Conservation (phyloP, 306 rosid genomes). For the Dicorynia guianensis region DNA sequence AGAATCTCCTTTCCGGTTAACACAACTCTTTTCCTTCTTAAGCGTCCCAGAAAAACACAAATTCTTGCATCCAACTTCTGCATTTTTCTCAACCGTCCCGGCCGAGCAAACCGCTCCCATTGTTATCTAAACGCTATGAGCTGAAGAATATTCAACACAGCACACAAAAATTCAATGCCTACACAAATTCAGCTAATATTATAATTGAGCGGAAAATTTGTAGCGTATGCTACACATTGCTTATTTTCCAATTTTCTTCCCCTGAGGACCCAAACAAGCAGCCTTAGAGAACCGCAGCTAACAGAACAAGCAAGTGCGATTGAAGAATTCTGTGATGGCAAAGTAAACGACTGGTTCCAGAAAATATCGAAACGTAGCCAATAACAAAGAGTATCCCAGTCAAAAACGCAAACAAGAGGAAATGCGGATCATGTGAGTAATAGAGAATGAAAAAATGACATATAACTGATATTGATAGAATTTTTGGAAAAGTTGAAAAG, state of each 20-base stretch:
- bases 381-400: not conserved
- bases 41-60: constrained; percentile 59
- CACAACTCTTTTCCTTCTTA: constrained; percentile 42
- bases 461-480: constrained; percentile 34
- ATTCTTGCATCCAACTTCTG: constrained; percentile 40
- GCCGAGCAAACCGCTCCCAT: constrained; percentile 91
- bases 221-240: not conserved
- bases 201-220: not conserved
- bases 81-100: constrained; percentile 53
- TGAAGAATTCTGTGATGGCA: not conserved
- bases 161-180: constrained; percentile 17
- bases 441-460: not conserved
- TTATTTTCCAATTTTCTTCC: not conserved
- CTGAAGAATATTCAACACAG: not conserved
- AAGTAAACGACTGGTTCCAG: not conserved
- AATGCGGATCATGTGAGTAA: not conserved
- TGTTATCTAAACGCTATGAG: constrained; percentile 12
- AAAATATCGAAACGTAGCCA: constrained; percentile 16
- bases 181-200: constrained; percentile 27
- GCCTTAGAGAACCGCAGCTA: not conserved
- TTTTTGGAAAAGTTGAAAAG: not conserved
- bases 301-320: not conserved
- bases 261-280: constrained; percentile 24
- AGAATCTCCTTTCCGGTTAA: constrained; percentile 37
- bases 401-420: constrained; percentile 14